Evolutionary conservation across 805 yeast species (phyloP).

Genomic region (Candida verbasci): DNA sequence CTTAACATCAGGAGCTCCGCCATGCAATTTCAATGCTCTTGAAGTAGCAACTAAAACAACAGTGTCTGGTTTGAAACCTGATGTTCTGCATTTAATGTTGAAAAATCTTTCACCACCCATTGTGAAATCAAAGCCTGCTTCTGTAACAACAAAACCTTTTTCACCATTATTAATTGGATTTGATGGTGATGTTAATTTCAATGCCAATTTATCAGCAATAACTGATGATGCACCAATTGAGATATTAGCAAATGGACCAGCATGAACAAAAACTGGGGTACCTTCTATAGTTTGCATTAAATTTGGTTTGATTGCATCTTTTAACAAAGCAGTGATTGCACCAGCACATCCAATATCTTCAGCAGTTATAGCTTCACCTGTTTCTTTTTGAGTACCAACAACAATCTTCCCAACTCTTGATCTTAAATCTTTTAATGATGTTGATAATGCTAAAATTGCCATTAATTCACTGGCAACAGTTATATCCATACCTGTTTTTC

Average conservation of each 20-base stretch:
- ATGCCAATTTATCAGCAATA: constrained; percentile 87
- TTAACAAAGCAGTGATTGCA: constrained; percentile 88
- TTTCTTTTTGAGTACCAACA: constrained; percentile 66
- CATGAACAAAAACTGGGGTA: constrained; percentile 95
- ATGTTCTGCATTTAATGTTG: constrained; percentile 91
- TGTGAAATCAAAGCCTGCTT: constrained; percentile 97
- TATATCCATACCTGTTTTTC: constrained; percentile 91
- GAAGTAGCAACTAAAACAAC: constrained; percentile 95
- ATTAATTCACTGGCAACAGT: constrained; percentile 94
- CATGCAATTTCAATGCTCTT: constrained; percentile 93
- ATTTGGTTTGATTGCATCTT: constrained; percentile 95
- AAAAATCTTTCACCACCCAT: constrained; percentile 99
- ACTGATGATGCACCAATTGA: constrained; percentile 96
- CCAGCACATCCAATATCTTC: constrained; percentile 96
- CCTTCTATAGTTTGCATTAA: constrained; percentile 97
- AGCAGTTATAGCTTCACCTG: constrained; percentile 82
- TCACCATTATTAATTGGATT: constrained; percentile 41
- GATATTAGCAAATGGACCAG: constrained; percentile 97
- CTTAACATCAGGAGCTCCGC: constrained; percentile 95
- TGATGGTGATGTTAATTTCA: constrained; percentile 67
- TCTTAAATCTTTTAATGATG: constrained; percentile 77
- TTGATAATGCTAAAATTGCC: constrained; percentile 90
- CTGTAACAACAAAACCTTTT: constrained; percentile 89
- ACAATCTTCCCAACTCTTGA: constrained; percentile 85
- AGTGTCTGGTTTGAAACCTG: constrained; percentile 83